Conservation (phyloP, 1,284 basidiomycete species). For the Leccinum pallidistipes region DNA sequence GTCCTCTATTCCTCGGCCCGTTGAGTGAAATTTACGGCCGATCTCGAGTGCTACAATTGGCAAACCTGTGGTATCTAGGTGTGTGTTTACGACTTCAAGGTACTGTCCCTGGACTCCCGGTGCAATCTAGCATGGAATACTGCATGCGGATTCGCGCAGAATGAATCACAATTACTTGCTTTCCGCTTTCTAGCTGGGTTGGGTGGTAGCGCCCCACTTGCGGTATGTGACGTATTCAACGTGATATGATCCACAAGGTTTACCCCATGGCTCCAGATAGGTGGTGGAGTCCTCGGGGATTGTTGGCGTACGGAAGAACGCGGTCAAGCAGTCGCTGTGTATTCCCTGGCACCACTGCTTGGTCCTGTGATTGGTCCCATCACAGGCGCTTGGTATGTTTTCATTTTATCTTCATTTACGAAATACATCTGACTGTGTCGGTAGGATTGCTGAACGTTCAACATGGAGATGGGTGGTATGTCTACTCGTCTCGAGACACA, state of each 20-base stretch:
- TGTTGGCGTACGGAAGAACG: conserved; percentile 69
- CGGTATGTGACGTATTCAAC: conserved; percentile 41
- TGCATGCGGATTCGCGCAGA: conserved; percentile 65
- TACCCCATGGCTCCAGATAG: conserved; percentile 40
- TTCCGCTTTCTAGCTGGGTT: conserved; percentile 68
- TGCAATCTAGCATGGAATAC: conserved; percentile 56
- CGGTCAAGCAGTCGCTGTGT: conserved; percentile 66
- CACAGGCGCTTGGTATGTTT: conserved; percentile 55
- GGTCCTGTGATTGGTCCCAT: conserved; percentile 67
- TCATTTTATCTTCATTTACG: background rate
- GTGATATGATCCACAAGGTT: background rate
- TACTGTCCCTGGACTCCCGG: background rate
- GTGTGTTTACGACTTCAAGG: conserved; percentile 14
- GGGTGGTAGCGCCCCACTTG: conserved; percentile 63
- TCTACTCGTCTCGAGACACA: background rate
- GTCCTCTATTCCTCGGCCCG: conserved; percentile 56
- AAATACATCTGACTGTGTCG: background rate
- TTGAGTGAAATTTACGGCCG: conserved; percentile 56
- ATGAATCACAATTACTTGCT: conserved; percentile 53
- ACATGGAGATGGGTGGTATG: conserved; percentile 67
- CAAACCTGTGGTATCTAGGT: conserved; percentile 63
- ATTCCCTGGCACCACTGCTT: conserved; percentile 57
- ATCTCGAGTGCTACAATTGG: conserved; percentile 45
- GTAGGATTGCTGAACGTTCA: conserved; percentile 54
- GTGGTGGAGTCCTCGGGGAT: conserved; percentile 72